Conservation (phyloP, 441 rosid genomes). For the Eruca vesicaria region DNA sequence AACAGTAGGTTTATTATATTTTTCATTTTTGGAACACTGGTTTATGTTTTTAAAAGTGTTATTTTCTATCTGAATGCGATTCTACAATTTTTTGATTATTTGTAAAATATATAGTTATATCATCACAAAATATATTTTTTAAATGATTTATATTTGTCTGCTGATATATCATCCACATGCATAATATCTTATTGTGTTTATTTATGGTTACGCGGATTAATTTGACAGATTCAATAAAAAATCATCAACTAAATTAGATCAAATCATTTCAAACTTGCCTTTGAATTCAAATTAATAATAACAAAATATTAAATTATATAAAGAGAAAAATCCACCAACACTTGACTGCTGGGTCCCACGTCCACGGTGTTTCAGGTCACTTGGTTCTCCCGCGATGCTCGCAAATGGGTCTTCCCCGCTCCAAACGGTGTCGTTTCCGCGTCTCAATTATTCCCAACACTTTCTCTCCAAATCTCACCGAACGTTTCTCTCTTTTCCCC, state of each 20-base stretch:
- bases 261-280: slow-evolving; percentile 8
- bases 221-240: not conserved
- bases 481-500: not conserved
- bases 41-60: too few species aligned
- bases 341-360: slow-evolving; percentile 24
- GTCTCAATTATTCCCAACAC: slow-evolving; percentile 10
- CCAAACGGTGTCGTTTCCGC: slow-evolving; percentile 26
- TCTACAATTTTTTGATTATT: too few species aligned
- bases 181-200: not conserved
- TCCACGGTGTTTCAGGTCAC: slow-evolving; percentile 31
- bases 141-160: not conserved
- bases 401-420: slow-evolving; percentile 21
- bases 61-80: too few species aligned
- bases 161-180: not conserved
- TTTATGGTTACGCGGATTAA: not conserved
- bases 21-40: too few species aligned
- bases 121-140: not conserved
- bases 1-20: too few species aligned
- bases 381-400: slow-evolving; percentile 21
- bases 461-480: slow-evolving; percentile 26
- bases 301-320: not conserved
- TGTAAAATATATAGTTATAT: not conserved
- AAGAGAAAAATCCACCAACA: not conserved
- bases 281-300: slow-evolving; percentile 13
- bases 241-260: not conserved